Evolutionary conservation across 2,329 filamentous ascomycete genomes (phyloP).

Genomic region (Diaporthe aspalathi): DNA sequence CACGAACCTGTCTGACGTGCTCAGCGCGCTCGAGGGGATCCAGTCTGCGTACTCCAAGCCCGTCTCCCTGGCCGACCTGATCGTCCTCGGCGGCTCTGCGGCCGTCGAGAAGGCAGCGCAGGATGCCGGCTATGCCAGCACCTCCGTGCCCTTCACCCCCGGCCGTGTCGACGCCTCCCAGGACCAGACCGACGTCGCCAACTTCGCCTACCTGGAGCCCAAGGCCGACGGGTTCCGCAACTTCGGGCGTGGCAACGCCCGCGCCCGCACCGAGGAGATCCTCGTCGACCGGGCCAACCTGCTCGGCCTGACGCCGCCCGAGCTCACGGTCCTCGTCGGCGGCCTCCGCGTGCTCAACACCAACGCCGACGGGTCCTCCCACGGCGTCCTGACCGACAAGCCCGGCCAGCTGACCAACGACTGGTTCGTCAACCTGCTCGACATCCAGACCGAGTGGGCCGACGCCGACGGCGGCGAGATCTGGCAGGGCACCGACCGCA

Average conservation of each 20-base stretch:
- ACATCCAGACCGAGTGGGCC: slow-evolving; percentile 69
- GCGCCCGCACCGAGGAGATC: slow-evolving; percentile 72
- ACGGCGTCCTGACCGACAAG: slow-evolving; percentile 73
- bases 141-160: slow-evolving; percentile 74
- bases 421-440: slow-evolving; percentile 81
- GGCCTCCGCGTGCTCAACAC: slow-evolving; percentile 74
- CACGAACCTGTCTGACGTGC: slow-evolving; percentile 67
- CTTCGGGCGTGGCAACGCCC: slow-evolving; percentile 70
- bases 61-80: slow-evolving; percentile 78
- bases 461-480: slow-evolving; percentile 33
- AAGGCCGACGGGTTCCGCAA: slow-evolving; percentile 78
- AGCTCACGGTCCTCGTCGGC: slow-evolving; percentile 75
- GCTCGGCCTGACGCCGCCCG: slow-evolving; percentile 74
- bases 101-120: slow-evolving; percentile 76
- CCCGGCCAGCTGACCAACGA: slow-evolving; percentile 77
- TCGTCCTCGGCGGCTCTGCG: slow-evolving; percentile 74
- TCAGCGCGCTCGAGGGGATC: slow-evolving; percentile 58
- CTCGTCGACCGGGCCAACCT: slow-evolving; percentile 76
- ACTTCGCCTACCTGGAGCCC: slow-evolving; percentile 73
- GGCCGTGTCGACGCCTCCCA: slow-evolving; percentile 76
- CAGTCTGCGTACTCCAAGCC: slow-evolving; percentile 63
- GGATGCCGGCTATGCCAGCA: slow-evolving; percentile 46
- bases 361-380: slow-evolving; percentile 74
- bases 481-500: slow-evolving; percentile 35
- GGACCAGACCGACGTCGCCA: slow-evolving; percentile 74